Conservation (phyloP, 164 flowering plant species). For the Magnolia kwangsiensis region DNA sequence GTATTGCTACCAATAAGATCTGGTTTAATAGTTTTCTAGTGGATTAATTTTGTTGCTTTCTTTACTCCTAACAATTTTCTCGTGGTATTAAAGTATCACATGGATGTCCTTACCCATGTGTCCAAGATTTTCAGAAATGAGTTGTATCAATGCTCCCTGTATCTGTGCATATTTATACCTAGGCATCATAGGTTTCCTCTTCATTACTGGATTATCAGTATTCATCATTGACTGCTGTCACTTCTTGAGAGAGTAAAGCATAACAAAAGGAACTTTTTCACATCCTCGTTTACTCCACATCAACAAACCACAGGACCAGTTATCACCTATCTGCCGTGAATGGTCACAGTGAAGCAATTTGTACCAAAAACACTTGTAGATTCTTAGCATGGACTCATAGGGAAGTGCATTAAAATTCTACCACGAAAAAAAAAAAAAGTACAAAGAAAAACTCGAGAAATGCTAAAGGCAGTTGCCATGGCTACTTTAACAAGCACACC, state of each 20-base stretch:
- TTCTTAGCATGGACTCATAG: background rate
- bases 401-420: conserved; percentile 1
- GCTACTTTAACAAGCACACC: conserved; percentile 40
- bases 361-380: background rate
- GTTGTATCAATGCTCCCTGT: too few species aligned
- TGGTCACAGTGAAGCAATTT: background rate
- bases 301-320: background rate
- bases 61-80: too few species aligned
- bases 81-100: too few species aligned
- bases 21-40: too few species aligned
- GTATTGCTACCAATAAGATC: too few species aligned
- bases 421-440: background rate
- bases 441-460: conserved; percentile 2
- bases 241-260: background rate
- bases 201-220: background rate
- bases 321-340: background rate
- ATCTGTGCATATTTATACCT: too few species aligned
- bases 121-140: too few species aligned
- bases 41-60: too few species aligned
- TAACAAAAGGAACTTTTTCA: background rate
- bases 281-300: background rate
- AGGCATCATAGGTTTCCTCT: background rate
- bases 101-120: too few species aligned
- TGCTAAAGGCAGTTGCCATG: background rate
- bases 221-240: background rate